Percentiles rank a stretch among this genome's conserved stretches.
Evolutionary conservation across 75 land plant species (phyloP).

Genomic region (Cryptomeria japonica): DNA sequence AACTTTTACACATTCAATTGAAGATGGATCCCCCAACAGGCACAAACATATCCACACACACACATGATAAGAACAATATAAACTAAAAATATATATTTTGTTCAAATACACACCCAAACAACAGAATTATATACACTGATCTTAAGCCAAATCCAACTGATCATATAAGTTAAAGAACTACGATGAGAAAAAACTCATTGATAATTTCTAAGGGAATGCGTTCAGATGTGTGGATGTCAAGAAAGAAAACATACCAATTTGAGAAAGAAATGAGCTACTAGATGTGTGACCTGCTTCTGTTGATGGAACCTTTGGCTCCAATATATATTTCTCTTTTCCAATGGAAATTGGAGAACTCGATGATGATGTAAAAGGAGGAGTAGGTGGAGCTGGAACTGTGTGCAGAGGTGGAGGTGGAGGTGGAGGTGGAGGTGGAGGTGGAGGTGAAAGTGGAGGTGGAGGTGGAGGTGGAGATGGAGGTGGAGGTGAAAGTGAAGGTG

Average conservation of each 20-base stretch:
- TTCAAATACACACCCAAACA: background rate
- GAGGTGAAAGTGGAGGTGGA: background rate
- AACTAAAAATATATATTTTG: background rate
- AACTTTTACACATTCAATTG: background rate
- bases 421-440: background rate
- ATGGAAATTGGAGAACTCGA: conserved; percentile 5
- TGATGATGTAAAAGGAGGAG: conserved; percentile 26
- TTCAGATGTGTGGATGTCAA: background rate
- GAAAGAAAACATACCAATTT: background rate
- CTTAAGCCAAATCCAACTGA: background rate
- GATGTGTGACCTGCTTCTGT: background rate
- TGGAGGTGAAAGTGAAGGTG: conserved; percentile 22
- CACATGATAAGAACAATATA: background rate
- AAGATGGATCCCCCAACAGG: too few relatives aligned
- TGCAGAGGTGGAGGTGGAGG: conserved; percentile 20
- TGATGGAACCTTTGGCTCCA: background rate
- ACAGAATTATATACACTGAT: background rate
- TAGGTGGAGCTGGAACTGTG: conserved; percentile 31
- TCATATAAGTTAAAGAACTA: background rate
- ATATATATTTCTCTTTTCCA: background rate
- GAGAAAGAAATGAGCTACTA: conserved; percentile 10
- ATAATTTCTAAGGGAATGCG: background rate
- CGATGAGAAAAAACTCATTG: background rate
- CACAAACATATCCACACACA: background rate
- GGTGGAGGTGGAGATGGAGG: conserved; percentile 24